phyloP scores from a whole-genome alignment of 345 rosid species.

The Citrus cavaleriei region DNA sequence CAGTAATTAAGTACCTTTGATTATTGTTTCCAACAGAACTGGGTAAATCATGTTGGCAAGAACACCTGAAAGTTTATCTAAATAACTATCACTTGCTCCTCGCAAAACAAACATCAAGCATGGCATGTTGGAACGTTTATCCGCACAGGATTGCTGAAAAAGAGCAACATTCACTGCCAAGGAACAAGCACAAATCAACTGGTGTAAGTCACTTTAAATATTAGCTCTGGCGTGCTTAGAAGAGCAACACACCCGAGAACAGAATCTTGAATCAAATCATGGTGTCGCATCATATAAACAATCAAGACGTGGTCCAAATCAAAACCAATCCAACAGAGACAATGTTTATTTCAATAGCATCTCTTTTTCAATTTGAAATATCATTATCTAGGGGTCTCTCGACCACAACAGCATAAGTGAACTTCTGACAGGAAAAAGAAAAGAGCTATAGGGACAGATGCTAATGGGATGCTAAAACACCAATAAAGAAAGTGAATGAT shows the following conservation, averaged over 20 bases:
- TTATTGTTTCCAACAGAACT: conserved; percentile 63
- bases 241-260: neutral
- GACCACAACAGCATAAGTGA: neutral
- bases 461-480: neutral
- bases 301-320: neutral
- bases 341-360: neutral
- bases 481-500: neutral
- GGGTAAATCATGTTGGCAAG: conserved; percentile 72
- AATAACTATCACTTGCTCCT: conserved; percentile 33
- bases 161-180: conserved; percentile 69
- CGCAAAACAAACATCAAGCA: conserved; percentile 68
- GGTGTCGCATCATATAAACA: neutral
- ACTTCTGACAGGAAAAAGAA: neutral
- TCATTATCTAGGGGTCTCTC: neutral
- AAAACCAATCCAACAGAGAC: neutral
- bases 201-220: neutral
- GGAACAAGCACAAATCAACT: conserved; percentile 21
- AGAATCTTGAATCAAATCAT: neutral
- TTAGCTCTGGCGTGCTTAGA: no score
- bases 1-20: conserved; percentile 60
- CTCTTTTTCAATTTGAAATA: neutral
- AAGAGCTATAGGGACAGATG: neutral
- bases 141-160: conserved; percentile 43
- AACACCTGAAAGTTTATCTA: conserved; percentile 45
- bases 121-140: conserved; percentile 41